phyloP scores from a whole-genome alignment of 2,329 filamentous ascomycete genomes.

The Stachybotrys chlorohalonatus region DNA sequence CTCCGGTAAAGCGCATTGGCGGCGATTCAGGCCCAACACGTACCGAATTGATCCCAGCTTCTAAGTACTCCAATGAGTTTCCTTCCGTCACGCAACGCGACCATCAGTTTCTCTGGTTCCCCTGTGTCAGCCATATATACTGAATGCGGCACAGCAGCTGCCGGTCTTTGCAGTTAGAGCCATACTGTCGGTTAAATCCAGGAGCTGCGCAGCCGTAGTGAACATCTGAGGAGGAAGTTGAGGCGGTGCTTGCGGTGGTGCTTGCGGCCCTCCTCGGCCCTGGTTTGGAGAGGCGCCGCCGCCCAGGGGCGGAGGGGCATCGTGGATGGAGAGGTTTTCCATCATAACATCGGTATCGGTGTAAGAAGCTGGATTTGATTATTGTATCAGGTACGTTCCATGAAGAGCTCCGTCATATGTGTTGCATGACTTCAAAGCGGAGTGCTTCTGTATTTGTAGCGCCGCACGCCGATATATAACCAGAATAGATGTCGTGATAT shows the following conservation, averaged over 20 bases:
- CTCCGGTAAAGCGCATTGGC: neutral
- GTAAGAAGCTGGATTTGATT: neutral
- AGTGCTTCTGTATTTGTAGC: neutral
- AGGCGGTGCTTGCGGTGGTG: conserved; percentile 35
- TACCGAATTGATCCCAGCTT: conserved; percentile 98
- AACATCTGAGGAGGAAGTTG: conserved; percentile 94
- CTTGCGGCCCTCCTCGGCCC: conserved; percentile 14
- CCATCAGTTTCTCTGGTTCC: conserved; percentile 77
- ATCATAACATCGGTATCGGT: conserved; percentile 25
- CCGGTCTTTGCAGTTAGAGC: conserved; percentile 1
- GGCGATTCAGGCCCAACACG: conserved; percentile 14
- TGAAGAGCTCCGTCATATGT: neutral
- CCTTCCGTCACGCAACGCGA: conserved; percentile 83
- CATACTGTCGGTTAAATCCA: conserved; percentile 97
- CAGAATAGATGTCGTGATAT: neutral
- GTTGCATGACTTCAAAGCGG: neutral
- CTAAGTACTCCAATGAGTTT: conserved; percentile 88
- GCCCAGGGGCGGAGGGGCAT: conserved; percentile 33
- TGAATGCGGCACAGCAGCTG: neutral
- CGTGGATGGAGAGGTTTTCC: conserved; percentile 45
- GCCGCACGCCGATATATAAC: neutral
- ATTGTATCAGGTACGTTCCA: neutral
- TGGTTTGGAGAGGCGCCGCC: conserved; percentile 16
- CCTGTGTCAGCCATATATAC: conserved; percentile 12
- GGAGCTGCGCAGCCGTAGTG: conserved; percentile 87